Conservation (phyloP, 2,329 filamentous ascomycete genomes). For the Aureobasidium subglaciale region DNA sequence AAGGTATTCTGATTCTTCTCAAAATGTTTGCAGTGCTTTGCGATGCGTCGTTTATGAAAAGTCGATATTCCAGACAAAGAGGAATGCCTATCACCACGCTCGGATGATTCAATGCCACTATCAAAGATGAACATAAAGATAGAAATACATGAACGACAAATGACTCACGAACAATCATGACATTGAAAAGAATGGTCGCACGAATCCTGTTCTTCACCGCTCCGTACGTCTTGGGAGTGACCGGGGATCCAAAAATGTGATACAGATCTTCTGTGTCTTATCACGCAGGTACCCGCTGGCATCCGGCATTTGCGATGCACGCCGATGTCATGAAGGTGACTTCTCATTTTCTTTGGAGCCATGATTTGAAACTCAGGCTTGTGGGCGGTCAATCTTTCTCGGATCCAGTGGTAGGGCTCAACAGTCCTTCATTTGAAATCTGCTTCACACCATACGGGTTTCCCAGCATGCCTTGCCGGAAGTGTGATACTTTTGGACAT, state of each 20-base stretch:
- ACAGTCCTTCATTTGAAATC: too few relatives aligned
- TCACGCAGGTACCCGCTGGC: conserved; percentile 8
- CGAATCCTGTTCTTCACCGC: conserved; percentile 8
- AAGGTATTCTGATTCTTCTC: background rate
- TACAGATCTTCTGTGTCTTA: background rate
- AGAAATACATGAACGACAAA: background rate
- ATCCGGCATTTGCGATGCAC: background rate
- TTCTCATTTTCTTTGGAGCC: background rate
- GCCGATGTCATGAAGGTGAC: background rate
- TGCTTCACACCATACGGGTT: background rate
- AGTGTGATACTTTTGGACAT: background rate
- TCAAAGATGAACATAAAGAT: background rate
- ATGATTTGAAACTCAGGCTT: background rate
- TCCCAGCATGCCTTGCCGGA: background rate
- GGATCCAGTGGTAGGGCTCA: too few relatives aligned
- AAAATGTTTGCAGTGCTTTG: background rate
- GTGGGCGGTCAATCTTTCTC: background rate
- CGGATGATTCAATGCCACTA: conserved; percentile 5
- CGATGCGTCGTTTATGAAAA: background rate
- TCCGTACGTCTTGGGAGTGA: background rate
- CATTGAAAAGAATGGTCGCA: background rate
- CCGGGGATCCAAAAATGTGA: background rate
- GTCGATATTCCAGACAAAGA: background rate
- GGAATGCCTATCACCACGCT: background rate
- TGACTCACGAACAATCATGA: background rate